A percentile compares a stretch with the other conserved stretches of the same genome.
phyloP scores from a whole-genome alignment of 208 protist genomes.

The Crithidia expoeki region DNA sequence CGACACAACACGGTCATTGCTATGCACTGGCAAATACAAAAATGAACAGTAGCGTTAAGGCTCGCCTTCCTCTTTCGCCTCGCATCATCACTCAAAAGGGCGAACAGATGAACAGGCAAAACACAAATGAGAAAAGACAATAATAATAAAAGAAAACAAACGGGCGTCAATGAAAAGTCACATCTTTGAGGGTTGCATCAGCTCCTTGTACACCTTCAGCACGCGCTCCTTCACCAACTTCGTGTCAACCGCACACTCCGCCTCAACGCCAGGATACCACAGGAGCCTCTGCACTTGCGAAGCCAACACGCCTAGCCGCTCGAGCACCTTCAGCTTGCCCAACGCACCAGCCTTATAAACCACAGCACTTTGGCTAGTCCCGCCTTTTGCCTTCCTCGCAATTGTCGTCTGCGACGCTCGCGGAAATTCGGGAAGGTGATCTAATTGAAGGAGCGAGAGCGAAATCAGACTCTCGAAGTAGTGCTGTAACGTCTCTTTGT shows the following conservation, averaged over 20 bases:
- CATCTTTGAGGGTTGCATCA: slow-evolving; percentile 32
- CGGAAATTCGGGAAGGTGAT: not conserved
- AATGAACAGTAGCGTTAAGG: no score
- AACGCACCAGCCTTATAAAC: slow-evolving; percentile 18
- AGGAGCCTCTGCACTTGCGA: slow-evolving; percentile 35
- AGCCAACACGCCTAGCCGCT: slow-evolving; percentile 28
- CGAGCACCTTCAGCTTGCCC: slow-evolving; percentile 21
- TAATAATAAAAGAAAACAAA: not conserved
- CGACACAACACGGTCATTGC: no score
- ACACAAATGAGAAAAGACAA: slow-evolving; percentile 1
- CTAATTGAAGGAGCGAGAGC: slow-evolving; percentile 28
- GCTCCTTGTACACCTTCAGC: slow-evolving; percentile 27
- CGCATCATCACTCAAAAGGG: no score
- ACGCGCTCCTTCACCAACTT: slow-evolving; percentile 22
- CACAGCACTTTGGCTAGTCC: slow-evolving; percentile 4
- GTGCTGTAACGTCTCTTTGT: slow-evolving; percentile 56
- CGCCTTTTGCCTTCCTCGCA: not conserved
- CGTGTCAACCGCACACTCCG: slow-evolving; percentile 6
- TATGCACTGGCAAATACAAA: no score
- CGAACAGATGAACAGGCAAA: not conserved
- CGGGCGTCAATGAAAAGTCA: slow-evolving; percentile 8
- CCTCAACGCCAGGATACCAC: slow-evolving; percentile 25
- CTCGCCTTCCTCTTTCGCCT: no score
- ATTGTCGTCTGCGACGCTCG: not conserved
- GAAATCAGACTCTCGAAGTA: slow-evolving; percentile 37